Base-by-base conservation (phyloP, 2,329 filamentous ascomycete species). In the Colletotrichum aenigma region DNA sequence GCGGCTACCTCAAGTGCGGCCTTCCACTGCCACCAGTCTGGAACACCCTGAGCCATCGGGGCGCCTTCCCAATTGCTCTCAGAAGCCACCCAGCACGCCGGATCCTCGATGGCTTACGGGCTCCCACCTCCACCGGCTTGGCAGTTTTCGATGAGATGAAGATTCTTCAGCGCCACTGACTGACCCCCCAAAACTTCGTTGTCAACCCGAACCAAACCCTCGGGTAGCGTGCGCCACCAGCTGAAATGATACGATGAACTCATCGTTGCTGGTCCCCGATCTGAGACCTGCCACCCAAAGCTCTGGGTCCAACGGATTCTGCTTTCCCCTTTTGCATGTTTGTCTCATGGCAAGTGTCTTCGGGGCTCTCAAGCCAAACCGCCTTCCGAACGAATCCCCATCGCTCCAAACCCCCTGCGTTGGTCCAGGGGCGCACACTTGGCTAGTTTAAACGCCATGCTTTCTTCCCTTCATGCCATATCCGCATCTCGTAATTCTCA, bases 281-380 rank as follows among this genome's bases (percentile, higher is more conserved):
- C 43, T 32, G 24, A 48, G 43, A 74, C 30, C 30, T 24, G 32
- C 18, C 30, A 48, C 36, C 74, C 70, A 69, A 65, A 60, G 34
- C 21, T 36, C 34, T 69, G 74, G 70, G 62, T 60, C 58, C 65
- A 68, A 66, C 74, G 64, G 74, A 74, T 24, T 24, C 58, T 36
- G 38, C 70, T 32, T 74, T 65, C 34, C 70, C 48, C 34, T n/a
- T 66, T 61, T 58, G 56, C 18, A 60, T 36, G 58, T 65, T 58
- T 73, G 73, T 73, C 60, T 69, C 56, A 69, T n/a, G 38, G 56
- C 56, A 21, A 66, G 34, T 28, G 28, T 28, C 60, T 12, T 52
- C 67, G 55, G 58, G 58, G 60, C 52, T 52, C 70, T 28, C 34
- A 24, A 36, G 15, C 58, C 43, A 64, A 36, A 28, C 26, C 74